Evolutionary conservation across 2,329 filamentous ascomycete genomes (phyloP).

Genomic region (Fusarium sp.): DNA sequence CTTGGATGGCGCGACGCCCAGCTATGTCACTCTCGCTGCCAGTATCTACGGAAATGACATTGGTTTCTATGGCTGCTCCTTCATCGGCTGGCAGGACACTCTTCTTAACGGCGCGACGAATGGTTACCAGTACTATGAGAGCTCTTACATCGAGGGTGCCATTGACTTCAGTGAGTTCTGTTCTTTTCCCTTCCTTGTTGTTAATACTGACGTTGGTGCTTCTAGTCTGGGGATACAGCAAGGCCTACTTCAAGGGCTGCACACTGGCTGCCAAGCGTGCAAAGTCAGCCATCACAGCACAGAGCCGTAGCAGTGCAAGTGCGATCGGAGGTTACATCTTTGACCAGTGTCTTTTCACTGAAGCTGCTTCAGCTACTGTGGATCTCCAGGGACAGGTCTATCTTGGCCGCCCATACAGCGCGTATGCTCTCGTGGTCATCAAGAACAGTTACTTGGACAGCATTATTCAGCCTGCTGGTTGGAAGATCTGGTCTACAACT

Average conservation of each 20-base stretch:
- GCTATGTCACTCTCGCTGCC: slow-evolving; percentile 34
- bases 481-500: slow-evolving; percentile 63
- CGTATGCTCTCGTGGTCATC: slow-evolving; percentile 57
- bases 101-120: slow-evolving; percentile 26
- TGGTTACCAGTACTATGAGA: slow-evolving; percentile 36
- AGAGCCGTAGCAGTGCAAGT: slow-evolving; percentile 39
- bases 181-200: not conserved
- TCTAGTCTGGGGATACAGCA: slow-evolving; percentile 37
- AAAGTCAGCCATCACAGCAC: slow-evolving; percentile 39
- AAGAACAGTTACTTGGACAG: slow-evolving; percentile 58
- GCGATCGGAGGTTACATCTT: slow-evolving; percentile 53
- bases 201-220: not conserved
- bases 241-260: slow-evolving; percentile 38
- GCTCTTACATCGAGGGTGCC: slow-evolving; percentile 26
- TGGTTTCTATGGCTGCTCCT: slow-evolving; percentile 50
- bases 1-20: slow-evolving; percentile 16
- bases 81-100: slow-evolving; percentile 36
- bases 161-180: slow-evolving; percentile 12
- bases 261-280: slow-evolving; percentile 30
- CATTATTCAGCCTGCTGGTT: slow-evolving; percentile 36
- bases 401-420: slow-evolving; percentile 57
- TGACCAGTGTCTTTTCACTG: slow-evolving; percentile 51
- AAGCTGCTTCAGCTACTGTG: slow-evolving; percentile 31
- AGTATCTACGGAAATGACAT: slow-evolving; percentile 50
- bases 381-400: slow-evolving; percentile 50